Conservation (phyloP, 805 yeast species). For the Yamadazyma ubonensis region DNA sequence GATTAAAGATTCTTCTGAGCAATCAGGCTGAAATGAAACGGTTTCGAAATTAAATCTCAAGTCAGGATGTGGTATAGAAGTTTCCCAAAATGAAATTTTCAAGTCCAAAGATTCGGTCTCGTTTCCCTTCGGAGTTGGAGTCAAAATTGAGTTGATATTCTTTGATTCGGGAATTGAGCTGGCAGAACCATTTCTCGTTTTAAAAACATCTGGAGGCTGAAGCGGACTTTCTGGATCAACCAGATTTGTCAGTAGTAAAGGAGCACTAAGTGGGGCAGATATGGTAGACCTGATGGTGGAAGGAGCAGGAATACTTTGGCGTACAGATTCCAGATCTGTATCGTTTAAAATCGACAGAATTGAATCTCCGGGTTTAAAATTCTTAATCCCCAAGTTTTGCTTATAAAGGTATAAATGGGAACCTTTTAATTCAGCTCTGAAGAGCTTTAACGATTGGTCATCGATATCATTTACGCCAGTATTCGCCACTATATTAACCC, state of each 20-base stretch:
- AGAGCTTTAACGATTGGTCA: constrained; percentile 45
- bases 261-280: constrained; percentile 10
- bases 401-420: constrained; percentile 62
- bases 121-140: constrained; percentile 4
- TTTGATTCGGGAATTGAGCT: constrained; percentile 11
- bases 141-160: constrained; percentile 2
- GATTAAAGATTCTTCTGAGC: constrained; percentile 65
- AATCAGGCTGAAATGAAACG: constrained; percentile 47
- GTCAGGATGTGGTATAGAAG: constrained; percentile 36
- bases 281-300: background rate
- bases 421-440: constrained; percentile 69
- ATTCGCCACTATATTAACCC: constrained; percentile 40
- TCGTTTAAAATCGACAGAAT: constrained; percentile 1
- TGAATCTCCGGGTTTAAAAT: constrained; percentile 20
- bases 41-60: constrained; percentile 44
- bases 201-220: constrained; percentile 16
- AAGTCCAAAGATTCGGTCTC: constrained; percentile 7
- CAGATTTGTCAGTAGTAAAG: constrained; percentile 1
- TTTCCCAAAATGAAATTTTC: constrained; percentile 24
- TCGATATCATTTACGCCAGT: constrained; percentile 25
- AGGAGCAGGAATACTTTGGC: background rate
- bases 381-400: constrained; percentile 44
- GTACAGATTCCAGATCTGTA: constrained; percentile 11
- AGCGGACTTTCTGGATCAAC: constrained; percentile 4
- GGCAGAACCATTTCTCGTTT: constrained; percentile 18